Evolutionary conservation across 257 asterid species (phyloP).

Genomic region (Scutellaria baicalensis): DNA sequence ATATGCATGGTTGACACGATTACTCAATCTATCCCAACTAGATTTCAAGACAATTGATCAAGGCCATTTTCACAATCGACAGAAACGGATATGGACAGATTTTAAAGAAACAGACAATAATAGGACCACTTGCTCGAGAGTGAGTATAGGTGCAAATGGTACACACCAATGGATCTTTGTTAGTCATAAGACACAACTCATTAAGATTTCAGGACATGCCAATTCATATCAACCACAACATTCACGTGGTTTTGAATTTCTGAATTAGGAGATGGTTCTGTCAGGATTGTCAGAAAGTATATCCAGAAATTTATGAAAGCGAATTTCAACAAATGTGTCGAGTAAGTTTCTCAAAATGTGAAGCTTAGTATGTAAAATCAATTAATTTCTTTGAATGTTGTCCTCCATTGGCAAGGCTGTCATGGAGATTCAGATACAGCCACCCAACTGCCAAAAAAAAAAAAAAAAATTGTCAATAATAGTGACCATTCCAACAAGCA

Average conservation of each 20-base stretch:
- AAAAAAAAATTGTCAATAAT: background rate
- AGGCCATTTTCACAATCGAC: no score
- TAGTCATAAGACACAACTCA: background rate
- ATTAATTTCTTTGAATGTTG: background rate
- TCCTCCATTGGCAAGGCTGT: slow-evolving; percentile 9
- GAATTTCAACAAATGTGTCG: background rate
- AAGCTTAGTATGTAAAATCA: background rate
- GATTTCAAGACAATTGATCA: no score
- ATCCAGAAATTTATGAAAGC: background rate
- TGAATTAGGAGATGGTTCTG: background rate
- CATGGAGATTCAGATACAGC: slow-evolving; percentile 42
- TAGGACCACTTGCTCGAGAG: no score
- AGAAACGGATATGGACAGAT: background rate
- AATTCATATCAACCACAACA: background rate
- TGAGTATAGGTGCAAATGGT: no score
- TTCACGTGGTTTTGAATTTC: background rate
- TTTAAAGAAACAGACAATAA: background rate
- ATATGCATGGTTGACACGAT: no score
- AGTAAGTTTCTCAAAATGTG: background rate
- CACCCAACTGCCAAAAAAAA: slow-evolving; percentile 75
- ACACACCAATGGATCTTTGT: background rate
- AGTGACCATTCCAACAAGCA: background rate
- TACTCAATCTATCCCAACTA: no score
- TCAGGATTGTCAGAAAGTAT: background rate
- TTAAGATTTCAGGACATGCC: background rate